Base-by-base conservation (phyloP, 2,329 filamentous ascomycete species). In the Plenodomus tracheiphilus region DNA sequence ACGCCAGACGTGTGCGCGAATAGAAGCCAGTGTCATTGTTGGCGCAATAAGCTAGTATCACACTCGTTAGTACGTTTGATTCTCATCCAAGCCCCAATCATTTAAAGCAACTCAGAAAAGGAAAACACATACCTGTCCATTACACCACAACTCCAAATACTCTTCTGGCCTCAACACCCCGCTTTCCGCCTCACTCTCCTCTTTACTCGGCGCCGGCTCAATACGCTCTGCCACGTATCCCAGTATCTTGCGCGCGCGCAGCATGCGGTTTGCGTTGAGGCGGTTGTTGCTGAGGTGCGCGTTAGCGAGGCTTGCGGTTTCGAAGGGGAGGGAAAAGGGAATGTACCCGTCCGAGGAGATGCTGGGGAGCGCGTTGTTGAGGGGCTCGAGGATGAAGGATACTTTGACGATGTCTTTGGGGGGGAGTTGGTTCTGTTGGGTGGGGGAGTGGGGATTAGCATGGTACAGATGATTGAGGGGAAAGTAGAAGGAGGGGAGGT, bases 201-300 rank as follows among this genome's bases (percentile, higher is more conserved):
- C 76, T 43, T 85, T 80, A 41, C 85, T 79, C 0, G 81, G 76
- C n/a, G 80, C 72, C 3, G 79, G 80, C 61, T 97, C 93, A 49
- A 99, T 93, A 46, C 92, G 83, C 73, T 99, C 94, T 1, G 91
- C 90, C 16, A 99, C 85, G 64, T 99, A 99, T 0, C 86, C 85
- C 49, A 97, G 76, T 18, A 99, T 94, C 78, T 99, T 99, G 76
- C 91, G 93, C 3, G 95, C 91, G 39, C 94, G 84, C 42, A 99
- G 80, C 94, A 99, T 97, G 46, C 93, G 85, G 68, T 97, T 99
- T 10, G 94, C 94, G 69, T 97, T 99, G 43, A 99, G 80, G 19
- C 94, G 86, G 58, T 92, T 93, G 71, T 93, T 96, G 43, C 87
- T 83, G 54, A 53, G 53, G 40, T 53, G 50, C 45, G 62, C 41